These are phyloP conservation scores for Medicago ruthenica DNA, from an alignment of 306 rosid genomes.

Conservation along the genomic window DNA sequence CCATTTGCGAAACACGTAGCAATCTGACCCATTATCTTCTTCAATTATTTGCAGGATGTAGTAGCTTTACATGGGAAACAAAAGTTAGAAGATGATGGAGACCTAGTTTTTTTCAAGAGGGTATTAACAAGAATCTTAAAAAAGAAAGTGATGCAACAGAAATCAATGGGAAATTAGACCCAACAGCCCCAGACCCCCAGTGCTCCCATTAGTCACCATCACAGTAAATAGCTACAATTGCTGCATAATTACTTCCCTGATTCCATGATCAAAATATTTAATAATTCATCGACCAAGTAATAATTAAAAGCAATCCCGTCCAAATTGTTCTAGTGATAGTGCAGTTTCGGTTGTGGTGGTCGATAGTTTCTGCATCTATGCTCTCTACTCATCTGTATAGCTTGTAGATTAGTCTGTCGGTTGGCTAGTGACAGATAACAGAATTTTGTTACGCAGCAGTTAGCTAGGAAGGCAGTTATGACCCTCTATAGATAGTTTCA, in stretches of 20 bases:
- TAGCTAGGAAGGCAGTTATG: neutral
- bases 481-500: neutral
- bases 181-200: neutral
- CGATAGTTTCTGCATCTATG: neutral
- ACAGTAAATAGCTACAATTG: constrained; percentile 10
- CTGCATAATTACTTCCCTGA: neutral
- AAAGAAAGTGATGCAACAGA: constrained; percentile 2
- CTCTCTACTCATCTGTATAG: constrained; percentile 7
- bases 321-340: neutral
- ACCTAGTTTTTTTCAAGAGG: neutral
- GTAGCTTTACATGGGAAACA: constrained; percentile 59
- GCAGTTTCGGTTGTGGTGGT: neutral
- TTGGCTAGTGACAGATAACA: neutral
- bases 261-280: constrained; percentile 26
- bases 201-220: constrained; percentile 16
- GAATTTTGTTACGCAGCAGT: neutral
- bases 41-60: constrained; percentile 90
- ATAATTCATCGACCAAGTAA: neutral
- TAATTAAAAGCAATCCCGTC: neutral
- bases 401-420: constrained; percentile 5
- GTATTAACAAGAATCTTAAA: neutral
- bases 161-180: constrained; percentile 12
- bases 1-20: constrained; percentile 95
- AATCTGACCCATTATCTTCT: constrained; percentile 83
- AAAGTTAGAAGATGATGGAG: constrained; percentile 36